Base-by-base conservation (phyloP, 441 rosid species). In the Theobroma grandiflorum region DNA sequence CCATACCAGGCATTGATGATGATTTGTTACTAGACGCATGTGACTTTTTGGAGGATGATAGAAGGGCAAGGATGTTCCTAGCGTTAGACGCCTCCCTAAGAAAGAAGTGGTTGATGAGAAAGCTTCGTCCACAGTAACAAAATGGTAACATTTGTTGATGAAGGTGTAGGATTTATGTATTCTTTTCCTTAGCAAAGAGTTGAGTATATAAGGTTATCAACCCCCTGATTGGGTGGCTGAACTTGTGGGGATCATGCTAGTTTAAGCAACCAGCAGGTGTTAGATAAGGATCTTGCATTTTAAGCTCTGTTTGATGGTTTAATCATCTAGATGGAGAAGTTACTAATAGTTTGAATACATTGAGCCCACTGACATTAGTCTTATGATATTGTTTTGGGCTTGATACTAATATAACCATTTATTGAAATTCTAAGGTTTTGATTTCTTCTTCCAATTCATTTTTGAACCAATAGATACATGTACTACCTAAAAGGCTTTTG, bases 11-110 rank as follows among this genome's bases (percentile, higher is more conserved):
- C 66, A 91, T 94, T 91, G 98, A 94, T 76, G 98, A 91, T 62
- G 98, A 94, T 64, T 92, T 94, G 47, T 42, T 72, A 84, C 68
- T 92, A 67, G 98, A 94, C 69, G 98, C 98, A 11, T 92, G 96
- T 77, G 96, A 94, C 88, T 84, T 92, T 70, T 88, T 92, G 8
- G 96, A 94, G 85, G 96, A 94, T 82, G 95, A 89, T 81, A 66
- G 81, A 69, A 94, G 85, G 80, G 95, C 94, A 3, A 92, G 87
- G 81, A 92, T 92, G 53, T 94, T 94, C 78, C 86, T 94, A 86
- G 94, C 95, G 52, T 71, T 92, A 80, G 92, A 90, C 86, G 85
- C 83, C 69, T 91, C 88, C 84, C 78, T 94, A 47, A 85, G 93
- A 33, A 92, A 89, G 81, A 92, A 91, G 76, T 92, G 96, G 95